Evolutionary conservation across 148 eudicot species (phyloP), one percentile per base, ranked within the genome.

Genomic region (Heliosperma pusillum): DNA sequence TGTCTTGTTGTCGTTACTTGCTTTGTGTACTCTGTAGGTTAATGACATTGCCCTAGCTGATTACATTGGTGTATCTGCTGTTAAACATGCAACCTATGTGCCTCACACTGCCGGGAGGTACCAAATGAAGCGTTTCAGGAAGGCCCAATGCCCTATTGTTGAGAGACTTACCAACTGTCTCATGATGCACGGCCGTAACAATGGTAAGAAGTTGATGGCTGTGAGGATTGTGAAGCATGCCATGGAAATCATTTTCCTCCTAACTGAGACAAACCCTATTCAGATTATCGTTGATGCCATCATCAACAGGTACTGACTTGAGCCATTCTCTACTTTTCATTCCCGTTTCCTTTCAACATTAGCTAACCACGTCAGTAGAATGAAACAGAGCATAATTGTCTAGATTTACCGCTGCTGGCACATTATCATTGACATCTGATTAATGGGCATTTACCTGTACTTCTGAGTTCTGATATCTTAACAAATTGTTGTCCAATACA

Each of bases 81-180:
- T 22, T 11, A 74, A 66, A 40, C 78, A 75, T 21, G 71, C 71
- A 10, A 76, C 72, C 52, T 76, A 52, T 67, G 53, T 76, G 29
- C 78, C 78, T 20, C 78, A 76, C 65, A 76, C 78, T 53, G 72
- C 78, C 68, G 72, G 78, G 10, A 76, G 72, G 53, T 76, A 76
- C 78, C 78, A 76, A 55, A 56, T n/a, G 70, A 76, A 76, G 72
- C 78, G 72, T 6, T 76, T 76, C 27, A 76, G 72, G 72, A 76
- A 76, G 61, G 77, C 71, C n/a, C 70, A 75, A n/a, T 75, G 71
- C 62, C 77, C 77, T 19, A 75, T 65, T 53, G 50, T 75, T 65
- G 77, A 75, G 71, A 75, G 71, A 70, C 71, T 75, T 7, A 75
- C 77, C 36, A 75, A 66, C 53, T 76, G 50, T 11, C 72, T 76